These are phyloP conservation scores for Euphorbia lathyris DNA, from an alignment of 345 rosid genomes.

Conservation along the genomic window DNA sequence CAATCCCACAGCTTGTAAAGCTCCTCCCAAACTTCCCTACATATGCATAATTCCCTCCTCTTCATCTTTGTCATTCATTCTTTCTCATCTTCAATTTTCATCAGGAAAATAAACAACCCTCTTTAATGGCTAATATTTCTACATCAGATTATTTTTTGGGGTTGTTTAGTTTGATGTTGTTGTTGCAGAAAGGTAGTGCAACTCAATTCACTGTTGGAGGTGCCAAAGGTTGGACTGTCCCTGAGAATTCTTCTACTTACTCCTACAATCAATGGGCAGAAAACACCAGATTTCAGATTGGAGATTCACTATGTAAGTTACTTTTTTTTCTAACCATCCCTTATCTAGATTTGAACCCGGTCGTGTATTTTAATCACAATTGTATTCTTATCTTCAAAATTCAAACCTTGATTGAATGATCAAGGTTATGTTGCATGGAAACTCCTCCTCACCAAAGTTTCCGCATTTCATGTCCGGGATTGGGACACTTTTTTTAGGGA, in stretches of 20 bases:
- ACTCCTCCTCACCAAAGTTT: too few relatives aligned
- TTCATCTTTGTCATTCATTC: conserved; percentile 17
- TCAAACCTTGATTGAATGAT: too few relatives aligned
- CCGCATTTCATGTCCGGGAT: too few relatives aligned
- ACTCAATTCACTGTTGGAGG: conserved; percentile 61
- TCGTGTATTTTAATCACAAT: too few relatives aligned
- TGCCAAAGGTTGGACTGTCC: conserved; percentile 58
- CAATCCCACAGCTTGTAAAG: conserved; percentile 48
- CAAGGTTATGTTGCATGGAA: too few relatives aligned
- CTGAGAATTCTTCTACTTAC: conserved; percentile 29
- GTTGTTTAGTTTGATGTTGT: conserved; percentile 35
- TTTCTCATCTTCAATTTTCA: conserved; percentile 22
- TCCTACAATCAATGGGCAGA: conserved; percentile 71
- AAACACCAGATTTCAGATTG: conserved; percentile 60
- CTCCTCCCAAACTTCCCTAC: conserved; percentile 43
- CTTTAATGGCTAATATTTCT: too few relatives aligned
- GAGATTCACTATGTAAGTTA: conserved; percentile 71
- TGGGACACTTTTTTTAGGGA: too few relatives aligned
- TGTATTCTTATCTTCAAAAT: too few relatives aligned
- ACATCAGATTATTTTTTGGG: conserved; percentile 30
- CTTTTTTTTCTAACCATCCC: too few relatives aligned
- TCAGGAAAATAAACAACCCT: too few relatives aligned
- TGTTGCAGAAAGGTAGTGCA: conserved; percentile 44
- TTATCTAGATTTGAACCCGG: too few relatives aligned
- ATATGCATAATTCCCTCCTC: conserved; percentile 40